These are phyloP conservation scores for Tolypocladium nubicola DNA, from an alignment of 2,329 filamentous ascomycete genomes.

Conservation along the genomic window DNA sequence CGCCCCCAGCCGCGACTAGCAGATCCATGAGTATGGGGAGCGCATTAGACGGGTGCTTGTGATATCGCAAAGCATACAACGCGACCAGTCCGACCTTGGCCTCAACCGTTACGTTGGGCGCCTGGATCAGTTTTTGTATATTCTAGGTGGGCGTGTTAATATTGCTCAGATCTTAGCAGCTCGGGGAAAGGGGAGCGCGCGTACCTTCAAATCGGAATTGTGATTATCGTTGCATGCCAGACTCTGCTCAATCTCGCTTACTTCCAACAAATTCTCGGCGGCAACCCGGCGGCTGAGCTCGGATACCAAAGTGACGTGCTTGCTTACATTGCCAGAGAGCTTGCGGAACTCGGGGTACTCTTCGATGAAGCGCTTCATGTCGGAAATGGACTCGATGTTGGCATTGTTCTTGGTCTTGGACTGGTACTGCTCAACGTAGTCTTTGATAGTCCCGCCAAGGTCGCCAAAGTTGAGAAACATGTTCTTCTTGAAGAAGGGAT, in stretches of 20 bases:
- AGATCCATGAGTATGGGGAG: conserved; percentile 80
- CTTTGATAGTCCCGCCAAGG: conserved; percentile 90
- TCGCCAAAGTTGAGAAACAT: conserved; percentile 99
- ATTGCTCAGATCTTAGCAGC: neutral
- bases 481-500: conserved; percentile 98
- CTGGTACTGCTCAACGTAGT: conserved; percentile 97
- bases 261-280: conserved; percentile 80
- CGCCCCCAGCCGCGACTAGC: conserved; percentile 70
- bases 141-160: conserved; percentile 35
- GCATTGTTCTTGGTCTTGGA: conserved; percentile 93
- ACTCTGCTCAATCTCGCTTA: conserved; percentile 94
- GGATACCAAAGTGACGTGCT: conserved; percentile 91
- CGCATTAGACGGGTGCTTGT: conserved; percentile 74
- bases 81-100: conserved; percentile 86
- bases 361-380: conserved; percentile 99
- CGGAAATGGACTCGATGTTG: conserved; percentile 91
- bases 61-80: conserved; percentile 89
- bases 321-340: conserved; percentile 94
- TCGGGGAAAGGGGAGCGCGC: conserved; percentile 5
- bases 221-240: conserved; percentile 96
- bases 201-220: conserved; percentile 76
- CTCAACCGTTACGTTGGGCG: conserved; percentile 62
- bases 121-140: conserved; percentile 77
- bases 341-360: conserved; percentile 98
- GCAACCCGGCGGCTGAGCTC: conserved; percentile 85